These are phyloP conservation scores for Pulveroboletus sp. DNA, from an alignment of 768 basidiomycete species.

Conservation along the genomic window DNA sequence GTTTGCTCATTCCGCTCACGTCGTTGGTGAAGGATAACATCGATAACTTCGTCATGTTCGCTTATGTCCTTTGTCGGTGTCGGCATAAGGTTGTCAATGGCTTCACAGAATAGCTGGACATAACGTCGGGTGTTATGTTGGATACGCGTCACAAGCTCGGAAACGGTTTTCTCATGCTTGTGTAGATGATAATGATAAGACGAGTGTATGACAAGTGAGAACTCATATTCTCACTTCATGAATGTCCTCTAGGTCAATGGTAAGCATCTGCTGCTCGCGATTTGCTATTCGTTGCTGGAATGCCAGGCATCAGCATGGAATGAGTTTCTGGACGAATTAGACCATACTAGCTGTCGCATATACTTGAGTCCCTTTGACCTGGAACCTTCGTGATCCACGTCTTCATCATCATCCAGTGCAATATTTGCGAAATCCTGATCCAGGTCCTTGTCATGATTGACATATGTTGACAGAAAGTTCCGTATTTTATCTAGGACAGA, in stretches of 20 bases:
- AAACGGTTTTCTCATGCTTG: conserved; percentile 65
- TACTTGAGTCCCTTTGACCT: conserved; percentile 62
- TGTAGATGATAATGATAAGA: conserved; percentile 7
- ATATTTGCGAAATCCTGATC: conserved; percentile 66
- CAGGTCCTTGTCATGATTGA: conserved; percentile 61
- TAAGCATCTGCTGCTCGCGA: conserved; percentile 84
- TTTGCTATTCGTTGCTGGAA: conserved; percentile 87
- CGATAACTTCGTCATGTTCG: conserved; percentile 91
- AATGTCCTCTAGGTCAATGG: conserved; percentile 88
- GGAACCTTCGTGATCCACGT: conserved; percentile 30
- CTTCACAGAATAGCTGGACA: conserved; percentile 81
- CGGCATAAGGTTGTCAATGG: conserved; percentile 87
- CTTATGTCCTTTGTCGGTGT: conserved; percentile 85
- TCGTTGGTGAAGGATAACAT: conserved; percentile 93
- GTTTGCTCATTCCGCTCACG: conserved; percentile 82
- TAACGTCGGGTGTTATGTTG: conserved; percentile 87
- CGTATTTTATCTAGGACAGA: conserved; percentile 55
- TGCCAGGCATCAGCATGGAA: conserved; percentile 17
- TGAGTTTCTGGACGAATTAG: conserved; percentile 28
- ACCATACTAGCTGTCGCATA: conserved; percentile 69
- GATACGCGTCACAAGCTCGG: conserved; percentile 78
- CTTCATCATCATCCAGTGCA: conserved; percentile 53
- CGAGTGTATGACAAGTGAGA: not conserved
- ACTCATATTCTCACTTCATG: conserved; percentile 47
- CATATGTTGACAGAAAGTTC: conserved; percentile 68